Evolutionary conservation across 192 early-diverging fungal genomes (phyloP), one percentile per base, ranked within the genome.

Genomic region (Mycoemilia scoparia): DNA sequence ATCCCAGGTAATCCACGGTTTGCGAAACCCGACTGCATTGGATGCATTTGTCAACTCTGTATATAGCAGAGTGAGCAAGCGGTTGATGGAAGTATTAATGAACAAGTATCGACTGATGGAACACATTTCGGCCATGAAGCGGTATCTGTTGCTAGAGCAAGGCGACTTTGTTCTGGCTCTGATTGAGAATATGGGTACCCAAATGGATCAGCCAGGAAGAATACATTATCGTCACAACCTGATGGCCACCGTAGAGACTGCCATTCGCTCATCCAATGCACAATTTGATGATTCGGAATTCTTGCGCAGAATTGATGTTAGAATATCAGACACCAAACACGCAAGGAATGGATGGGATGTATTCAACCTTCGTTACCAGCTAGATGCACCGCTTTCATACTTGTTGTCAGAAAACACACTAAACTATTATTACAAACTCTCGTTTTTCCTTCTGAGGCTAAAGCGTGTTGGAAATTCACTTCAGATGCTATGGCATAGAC

Each of bases 81-180:
- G 76, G n/a, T 59, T 95, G n/a, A 60, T 90, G 35, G 61, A 73
- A 29, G 57, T 86, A 22, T 52, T 98, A n/a, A 69, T 71, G 12
- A 54, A 57, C 9, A 80, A 76, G 39, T 92, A 80, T 54, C 73
- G 76, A 31, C 55, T 98, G 5, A 70, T 79, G 51, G 78, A 85
- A 8, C 88, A 95, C 41, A 58, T 98, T 14, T 51, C 57, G 27
- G 88, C 84, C 4, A 54, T 98, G 24, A 87, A 90, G 24, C 58
- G 76, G 28, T 96, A 96, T 43, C 55, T 98, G 19, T 49, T 98
- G 26, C 61, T 98, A 9, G 86, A 80, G 36, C 82, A 93, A 46
- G 93, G 89, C 16, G 89, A 98, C 42, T 92, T 95, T 69, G 77
- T 85, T 32, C 82, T 87, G 44, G 69, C 77, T 34, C 52, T 98